Evolutionary conservation across 345 rosid species (phyloP).

Genomic region (Corymbia maculata): DNA sequence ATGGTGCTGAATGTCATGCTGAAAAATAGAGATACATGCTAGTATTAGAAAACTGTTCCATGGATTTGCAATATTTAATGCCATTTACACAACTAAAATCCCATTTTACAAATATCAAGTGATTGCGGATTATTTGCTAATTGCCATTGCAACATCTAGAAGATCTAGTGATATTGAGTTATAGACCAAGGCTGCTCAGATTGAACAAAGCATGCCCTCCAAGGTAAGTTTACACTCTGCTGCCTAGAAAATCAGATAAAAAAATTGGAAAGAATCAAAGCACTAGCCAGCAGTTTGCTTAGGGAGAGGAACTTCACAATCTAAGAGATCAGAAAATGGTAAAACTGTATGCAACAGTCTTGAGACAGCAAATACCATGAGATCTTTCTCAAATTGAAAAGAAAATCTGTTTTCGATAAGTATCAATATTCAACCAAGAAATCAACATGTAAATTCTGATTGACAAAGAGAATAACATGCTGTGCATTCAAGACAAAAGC

Average conservation of each 20-base stretch:
- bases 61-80: not conserved
- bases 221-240: not conserved
- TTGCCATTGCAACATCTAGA: not conserved
- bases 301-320: not conserved
- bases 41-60: not conserved
- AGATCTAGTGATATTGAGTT: not conserved
- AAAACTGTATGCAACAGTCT: not conserved
- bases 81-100: not conserved
- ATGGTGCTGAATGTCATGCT: not conserved
- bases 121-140: not conserved
- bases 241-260: not conserved
- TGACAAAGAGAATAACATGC: not conserved
- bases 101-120: not conserved
- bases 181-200: not conserved
- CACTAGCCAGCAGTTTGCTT: not conserved
- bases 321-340: not conserved
- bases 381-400: not conserved
- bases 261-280: not conserved
- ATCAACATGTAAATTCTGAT: not conserved
- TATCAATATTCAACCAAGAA: not conserved
- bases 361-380: not conserved
- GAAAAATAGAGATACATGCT: not conserved
- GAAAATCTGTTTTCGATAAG: not conserved
- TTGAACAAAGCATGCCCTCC: not conserved
- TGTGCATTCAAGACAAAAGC: not conserved